Conservation (phyloP, 768 basidiomycete species). For the Naematelia encephala region DNA sequence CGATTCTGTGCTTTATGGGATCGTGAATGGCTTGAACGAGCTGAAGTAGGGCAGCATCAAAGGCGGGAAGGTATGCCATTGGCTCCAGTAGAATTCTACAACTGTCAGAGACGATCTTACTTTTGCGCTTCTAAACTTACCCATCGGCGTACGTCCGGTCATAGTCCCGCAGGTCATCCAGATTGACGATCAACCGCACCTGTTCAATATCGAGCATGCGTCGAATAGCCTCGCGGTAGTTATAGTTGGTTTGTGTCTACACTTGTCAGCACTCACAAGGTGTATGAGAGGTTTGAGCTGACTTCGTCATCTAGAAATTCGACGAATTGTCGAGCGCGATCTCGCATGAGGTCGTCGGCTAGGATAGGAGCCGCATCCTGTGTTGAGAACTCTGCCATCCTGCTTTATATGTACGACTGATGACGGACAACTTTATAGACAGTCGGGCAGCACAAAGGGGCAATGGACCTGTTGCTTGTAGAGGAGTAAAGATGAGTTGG, state of each 20-base stretch:
- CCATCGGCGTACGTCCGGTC: conserved; percentile 77
- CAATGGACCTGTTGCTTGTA: background rate
- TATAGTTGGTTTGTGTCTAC: conserved; percentile 53
- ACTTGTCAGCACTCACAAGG: background rate
- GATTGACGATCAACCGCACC: conserved; percentile 86
- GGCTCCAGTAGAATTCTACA: conserved; percentile 83
- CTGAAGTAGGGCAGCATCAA: conserved; percentile 75
- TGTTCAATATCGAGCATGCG: conserved; percentile 77
- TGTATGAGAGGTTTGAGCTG: conserved; percentile 13
- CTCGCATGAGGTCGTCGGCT: conserved; percentile 64
- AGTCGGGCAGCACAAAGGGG: background rate
- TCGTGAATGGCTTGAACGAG: conserved; percentile 73
- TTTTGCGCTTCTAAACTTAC: conserved; percentile 37
- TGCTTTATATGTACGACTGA: background rate
- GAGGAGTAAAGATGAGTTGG: no score
- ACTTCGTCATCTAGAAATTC: conserved; percentile 61
- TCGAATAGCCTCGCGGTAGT: conserved; percentile 79
- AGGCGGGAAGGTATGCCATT: conserved; percentile 77
- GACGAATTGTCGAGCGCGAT: conserved; percentile 73
- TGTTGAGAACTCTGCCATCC: conserved; percentile 36
- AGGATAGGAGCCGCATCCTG: conserved; percentile 57
- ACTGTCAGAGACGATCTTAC: conserved; percentile 5
- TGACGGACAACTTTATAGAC: background rate
- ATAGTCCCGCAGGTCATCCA: conserved; percentile 92
- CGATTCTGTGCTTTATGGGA: conserved; percentile 73